Percentiles rank a stretch among this genome's conserved stretches.
Evolutionary conservation across 768 basidiomycete genomes (phyloP).

Genomic region (Mrakia gelida): DNA sequence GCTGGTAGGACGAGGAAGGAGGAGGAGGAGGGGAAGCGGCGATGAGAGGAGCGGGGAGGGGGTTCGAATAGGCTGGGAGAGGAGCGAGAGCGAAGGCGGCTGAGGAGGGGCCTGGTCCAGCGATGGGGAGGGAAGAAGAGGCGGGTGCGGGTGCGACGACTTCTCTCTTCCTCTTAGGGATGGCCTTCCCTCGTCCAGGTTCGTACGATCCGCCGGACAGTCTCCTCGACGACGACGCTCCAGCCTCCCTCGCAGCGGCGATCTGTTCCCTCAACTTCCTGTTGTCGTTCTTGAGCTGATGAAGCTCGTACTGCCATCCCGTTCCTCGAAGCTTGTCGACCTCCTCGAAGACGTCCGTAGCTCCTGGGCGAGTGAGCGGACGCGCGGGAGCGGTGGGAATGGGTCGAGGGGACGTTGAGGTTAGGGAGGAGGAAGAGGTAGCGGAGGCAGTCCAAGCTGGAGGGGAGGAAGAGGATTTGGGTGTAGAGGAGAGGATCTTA

Average conservation of each 20-base stretch:
- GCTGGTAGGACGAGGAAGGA: not conserved
- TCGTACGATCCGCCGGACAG: not conserved
- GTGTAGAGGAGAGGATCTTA: constrained; percentile 36
- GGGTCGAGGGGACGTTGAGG: not conserved
- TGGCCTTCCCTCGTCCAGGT: not conserved
- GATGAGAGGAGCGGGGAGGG: not conserved
- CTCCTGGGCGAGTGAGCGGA: constrained; percentile 19
- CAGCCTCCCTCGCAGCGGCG: constrained; percentile 19
- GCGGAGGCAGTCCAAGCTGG: not conserved
- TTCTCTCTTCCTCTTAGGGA: constrained; percentile 12
- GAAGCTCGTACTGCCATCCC: constrained; percentile 91
- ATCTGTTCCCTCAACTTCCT: constrained; percentile 61
- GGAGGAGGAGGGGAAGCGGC: not conserved
- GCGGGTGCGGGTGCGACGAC: not conserved
- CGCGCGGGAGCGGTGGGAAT: constrained; percentile 20
- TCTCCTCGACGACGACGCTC: not conserved
- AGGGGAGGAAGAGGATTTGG: not conserved
- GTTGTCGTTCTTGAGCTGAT: constrained; percentile 72
- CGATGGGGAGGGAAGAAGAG: not conserved
- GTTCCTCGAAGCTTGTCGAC: constrained; percentile 62
- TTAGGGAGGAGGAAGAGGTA: not conserved
- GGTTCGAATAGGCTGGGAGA: not conserved
- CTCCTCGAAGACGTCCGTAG: constrained; percentile 62
- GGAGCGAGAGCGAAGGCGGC: not conserved
- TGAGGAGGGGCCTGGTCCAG: not conserved